A percentile compares a stretch with the other conserved stretches of the same genome.
These are phyloP conservation scores for Stephanocyclus meneghinianus DNA, from an alignment of 352 stramenopile species.

Conservation along the genomic window DNA sequence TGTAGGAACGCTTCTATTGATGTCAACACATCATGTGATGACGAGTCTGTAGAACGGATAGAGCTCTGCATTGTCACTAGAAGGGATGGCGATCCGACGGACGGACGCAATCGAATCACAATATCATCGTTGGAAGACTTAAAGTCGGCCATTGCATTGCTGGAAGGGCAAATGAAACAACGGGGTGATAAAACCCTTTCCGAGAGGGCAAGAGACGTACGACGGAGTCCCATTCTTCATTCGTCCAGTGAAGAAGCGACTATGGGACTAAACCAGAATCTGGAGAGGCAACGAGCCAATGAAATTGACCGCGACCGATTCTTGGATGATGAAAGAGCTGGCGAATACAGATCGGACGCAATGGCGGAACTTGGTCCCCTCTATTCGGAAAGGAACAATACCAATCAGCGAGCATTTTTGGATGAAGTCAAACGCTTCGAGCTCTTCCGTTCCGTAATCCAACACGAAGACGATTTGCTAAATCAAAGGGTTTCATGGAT, in stretches of 20 bases:
- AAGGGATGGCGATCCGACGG: conserved; percentile 11
- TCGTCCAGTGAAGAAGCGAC: not conserved
- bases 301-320: not conserved
- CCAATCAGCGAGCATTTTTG: conserved; percentile 19
- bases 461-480: conserved; percentile 59
- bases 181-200: no score
- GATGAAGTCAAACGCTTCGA: conserved; percentile 53
- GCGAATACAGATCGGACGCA: not conserved
- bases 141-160: conserved; percentile 14
- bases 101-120: conserved; percentile 6
- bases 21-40: not conserved
- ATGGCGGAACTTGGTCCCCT: not conserved
- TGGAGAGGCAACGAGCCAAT: conserved; percentile 2
- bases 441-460: conserved; percentile 50
- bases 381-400: conserved; percentile 9
- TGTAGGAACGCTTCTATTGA: not conserved
- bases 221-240: not conserved
- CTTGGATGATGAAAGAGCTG: not conserved
- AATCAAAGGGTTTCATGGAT: conserved; percentile 61
- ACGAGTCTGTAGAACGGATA: conserved; percentile 6
- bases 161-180: conserved; percentile 4
- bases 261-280: not conserved
- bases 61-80: conserved; percentile 11
- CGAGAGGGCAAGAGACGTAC: not conserved
- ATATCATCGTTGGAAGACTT: conserved; percentile 33